Percentiles rank a stretch among this genome's conserved stretches.
Evolutionary conservation across 2,329 filamentous ascomycete genomes (phyloP).

Genomic region (Emmonsiellopsis sp.): DNA sequence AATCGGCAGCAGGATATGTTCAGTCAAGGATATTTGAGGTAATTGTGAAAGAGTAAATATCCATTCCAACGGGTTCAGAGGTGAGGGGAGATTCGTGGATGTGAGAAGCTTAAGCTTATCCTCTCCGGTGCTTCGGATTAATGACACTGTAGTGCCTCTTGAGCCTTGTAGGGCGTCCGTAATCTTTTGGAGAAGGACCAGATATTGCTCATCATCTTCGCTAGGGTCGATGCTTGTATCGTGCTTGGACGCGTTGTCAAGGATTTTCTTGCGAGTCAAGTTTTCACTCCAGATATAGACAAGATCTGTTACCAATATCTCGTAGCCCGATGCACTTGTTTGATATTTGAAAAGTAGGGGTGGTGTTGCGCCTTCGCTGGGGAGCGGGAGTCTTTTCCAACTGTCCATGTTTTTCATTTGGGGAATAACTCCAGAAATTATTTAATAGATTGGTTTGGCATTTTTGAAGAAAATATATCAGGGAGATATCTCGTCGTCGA

Average conservation of each 20-base stretch:
- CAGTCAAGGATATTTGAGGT: constrained; percentile 33
- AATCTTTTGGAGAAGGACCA: constrained; percentile 48
- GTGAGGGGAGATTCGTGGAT: constrained; percentile 42
- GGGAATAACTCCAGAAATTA: neutral
- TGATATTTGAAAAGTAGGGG: constrained; percentile 31
- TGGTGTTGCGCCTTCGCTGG: constrained; percentile 18
- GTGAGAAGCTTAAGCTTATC: constrained; percentile 38
- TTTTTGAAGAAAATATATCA: neutral
- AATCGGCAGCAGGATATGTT: constrained; percentile 44
- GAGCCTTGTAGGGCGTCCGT: constrained; percentile 35
- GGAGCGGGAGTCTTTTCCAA: constrained; percentile 28
- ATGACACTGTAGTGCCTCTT: constrained; percentile 22
- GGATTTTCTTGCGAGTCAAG: constrained; percentile 36
- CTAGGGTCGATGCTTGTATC: constrained; percentile 51
- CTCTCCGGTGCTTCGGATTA: constrained; percentile 17
- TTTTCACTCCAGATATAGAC: constrained; percentile 48
- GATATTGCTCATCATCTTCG: constrained; percentile 46
- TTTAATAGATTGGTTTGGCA: neutral
- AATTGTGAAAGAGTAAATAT: constrained; percentile 36
- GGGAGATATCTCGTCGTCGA: neutral
- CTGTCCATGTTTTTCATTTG: neutral
- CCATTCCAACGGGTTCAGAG: constrained; percentile 46
- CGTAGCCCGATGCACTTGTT: constrained; percentile 34
- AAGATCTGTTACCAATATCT: constrained; percentile 48
- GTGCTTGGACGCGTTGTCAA: constrained; percentile 38